Conservation (phyloP, 2,329 filamentous ascomycete species). For the Colletotrichum falcatum region DNA sequence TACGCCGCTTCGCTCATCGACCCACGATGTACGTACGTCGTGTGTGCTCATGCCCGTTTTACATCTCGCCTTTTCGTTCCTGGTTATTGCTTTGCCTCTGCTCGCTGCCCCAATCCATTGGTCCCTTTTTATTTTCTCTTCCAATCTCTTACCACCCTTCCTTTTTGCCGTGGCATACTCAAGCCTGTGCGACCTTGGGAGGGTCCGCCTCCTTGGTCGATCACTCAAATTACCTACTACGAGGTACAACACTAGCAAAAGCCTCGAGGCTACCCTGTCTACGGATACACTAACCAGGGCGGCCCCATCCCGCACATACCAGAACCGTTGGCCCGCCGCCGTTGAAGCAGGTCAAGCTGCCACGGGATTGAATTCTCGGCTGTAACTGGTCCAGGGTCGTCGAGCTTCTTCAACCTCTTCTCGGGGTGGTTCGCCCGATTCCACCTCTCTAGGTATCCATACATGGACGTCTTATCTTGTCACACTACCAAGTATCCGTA, state of each 20-base stretch:
- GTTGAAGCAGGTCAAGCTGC: conserved; percentile 16
- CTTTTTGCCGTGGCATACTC: not conserved
- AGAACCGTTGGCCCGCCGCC: conserved; percentile 35
- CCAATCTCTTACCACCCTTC: conserved; percentile 20
- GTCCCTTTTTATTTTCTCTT: not conserved
- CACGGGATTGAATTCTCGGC: conserved; percentile 38
- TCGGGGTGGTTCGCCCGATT: conserved; percentile 35
- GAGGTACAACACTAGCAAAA: no score
- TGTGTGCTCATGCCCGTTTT: conserved; percentile 1
- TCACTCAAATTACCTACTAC: conserved; percentile 23
- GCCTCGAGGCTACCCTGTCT: conserved; percentile 24
- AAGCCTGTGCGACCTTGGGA: no score
- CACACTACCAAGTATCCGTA: conserved; percentile 1
- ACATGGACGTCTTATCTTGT: no score
- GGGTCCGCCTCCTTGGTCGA: not conserved
- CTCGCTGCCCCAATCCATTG: not conserved
- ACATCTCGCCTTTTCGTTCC: conserved; percentile 3
- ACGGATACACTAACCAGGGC: conserved; percentile 12
- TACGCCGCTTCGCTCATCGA: conserved; percentile 14
- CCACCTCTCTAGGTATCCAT: conserved; percentile 26
- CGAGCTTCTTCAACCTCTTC: conserved; percentile 1
- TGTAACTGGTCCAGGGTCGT: conserved; percentile 28
- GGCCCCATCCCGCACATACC: conserved; percentile 19
- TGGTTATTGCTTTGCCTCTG: conserved; percentile 17
- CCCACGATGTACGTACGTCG: no score